Base-by-base conservation (phyloP, 169 alveolate species). In the Eimeria necatrix region DNA sequence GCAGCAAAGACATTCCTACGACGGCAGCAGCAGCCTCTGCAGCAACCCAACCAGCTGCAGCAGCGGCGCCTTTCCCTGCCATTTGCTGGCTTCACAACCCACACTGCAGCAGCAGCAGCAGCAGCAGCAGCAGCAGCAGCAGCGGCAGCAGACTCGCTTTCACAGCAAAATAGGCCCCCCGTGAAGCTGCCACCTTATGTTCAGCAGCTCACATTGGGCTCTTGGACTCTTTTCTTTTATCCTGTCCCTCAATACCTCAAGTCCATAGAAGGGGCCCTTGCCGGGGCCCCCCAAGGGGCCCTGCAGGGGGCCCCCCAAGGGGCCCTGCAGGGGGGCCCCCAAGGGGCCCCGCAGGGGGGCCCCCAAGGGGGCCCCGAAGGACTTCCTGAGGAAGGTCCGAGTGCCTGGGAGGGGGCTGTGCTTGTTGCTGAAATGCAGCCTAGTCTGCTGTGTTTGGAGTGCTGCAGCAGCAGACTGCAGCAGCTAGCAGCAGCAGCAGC, bases 391-490 rank as follows among this genome's bases (percentile, higher is more conserved):
- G 90, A 24, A 18, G 73, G 74, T 71, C 74, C 90, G 0, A 81
- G 53, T 52, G 51, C 90, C 53, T 81, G 90, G 90, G 53, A 81
- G 52, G 90, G 49, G 4, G 90, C 90, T 6, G 41, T 49, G 24
- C 90, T 81, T 53, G 90, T 81, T n/a, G 73, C 90, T 2, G 53
- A 46, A 51, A 46, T 81, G 70, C 90, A 53, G 90, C 90, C 90
- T 16, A 48, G 52, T 24, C 49, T 81, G 70, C 20, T 81, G 56
- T 81, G 90, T 10, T 51, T 81, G 7, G 90, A 81, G 53, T 81
- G 90, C 90, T 81, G 90, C 90, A 81, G 74, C 90, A 81, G 90
- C 74, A 81, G 90, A 22, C 74, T 81, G 74, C 73, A 53, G 73
- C 64, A 22, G 73, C 74, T 81, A 24, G 49, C 74, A 24, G 90